Evolutionary conservation across 2,329 filamentous ascomycete genomes (phyloP), one percentile per base, ranked within the genome.

Genomic region (Metarhizium humberi): DNA sequence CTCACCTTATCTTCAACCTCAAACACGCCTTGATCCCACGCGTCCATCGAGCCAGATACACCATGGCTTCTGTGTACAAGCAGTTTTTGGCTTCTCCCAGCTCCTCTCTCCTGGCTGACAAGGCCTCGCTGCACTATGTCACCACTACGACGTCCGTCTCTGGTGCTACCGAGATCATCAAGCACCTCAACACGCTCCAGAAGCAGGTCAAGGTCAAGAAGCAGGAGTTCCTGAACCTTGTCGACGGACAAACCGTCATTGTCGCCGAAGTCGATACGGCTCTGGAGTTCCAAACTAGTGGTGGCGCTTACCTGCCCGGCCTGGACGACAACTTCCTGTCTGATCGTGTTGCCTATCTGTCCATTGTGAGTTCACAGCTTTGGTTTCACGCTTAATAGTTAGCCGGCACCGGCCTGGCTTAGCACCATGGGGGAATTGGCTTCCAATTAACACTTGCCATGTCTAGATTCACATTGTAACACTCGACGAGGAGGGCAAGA

Each of bases 311-410:
- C 74, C 80, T 97, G 55, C 92, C 92, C 5, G 85, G 85, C 50
- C 78, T 99, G 51, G 92, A 97, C 66, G 91, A 96, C 76, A 96
- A 96, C 75, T 96, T 97, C 70, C 75, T 99, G 56, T 78, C 88
- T 55, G 91, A 96, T 71, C 86, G 86, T 65, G 82, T 82, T 55
- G 91, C 91, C 58, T 84, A 82, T 52, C 79, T 97, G 61, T 83
- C 89, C 51, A 84, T 95, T 74, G 92, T 96, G 78, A 68, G 87
- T 80, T 53, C 11, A 11, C 50, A 40, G 29, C 14, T 32, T 3
- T 46, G n/a, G 16, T 8, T 47, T 20, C 18, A 16, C 5, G 38
- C 20, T 20, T 45, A 7, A 6, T 18, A 8, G 3, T 45, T 11
- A 16, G 5, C 38, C 42, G 20, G n/a, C 18, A 18, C 42, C 42